Percentiles rank a stretch among this genome's conserved stretches.
These are phyloP conservation scores for Hippophae tibetana DNA, from an alignment of 306 rosid genomes.

Conservation along the genomic window DNA sequence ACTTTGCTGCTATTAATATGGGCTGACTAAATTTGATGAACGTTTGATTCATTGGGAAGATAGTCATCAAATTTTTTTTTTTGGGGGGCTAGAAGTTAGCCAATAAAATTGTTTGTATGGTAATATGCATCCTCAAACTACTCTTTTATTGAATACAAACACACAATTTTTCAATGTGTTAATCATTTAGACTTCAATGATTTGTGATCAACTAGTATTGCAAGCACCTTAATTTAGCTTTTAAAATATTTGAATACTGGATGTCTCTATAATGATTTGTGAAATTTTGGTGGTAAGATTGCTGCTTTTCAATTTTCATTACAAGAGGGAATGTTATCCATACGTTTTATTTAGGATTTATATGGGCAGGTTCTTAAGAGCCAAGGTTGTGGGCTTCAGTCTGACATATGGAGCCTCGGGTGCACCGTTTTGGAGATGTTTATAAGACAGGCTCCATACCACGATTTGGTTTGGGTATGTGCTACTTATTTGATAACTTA, in stretches of 20 bases:
- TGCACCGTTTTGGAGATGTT: constrained; percentile 96
- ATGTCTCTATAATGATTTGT: not conserved
- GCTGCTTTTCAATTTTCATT: not conserved
- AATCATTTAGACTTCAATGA: too few species aligned
- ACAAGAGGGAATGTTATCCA: not conserved
- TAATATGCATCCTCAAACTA: too few species aligned
- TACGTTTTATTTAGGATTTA: constrained; percentile 17
- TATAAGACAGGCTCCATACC: constrained; percentile 59
- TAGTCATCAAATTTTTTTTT: too few species aligned
- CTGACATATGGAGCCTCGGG: constrained; percentile 98
- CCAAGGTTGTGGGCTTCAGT: constrained; percentile 78
- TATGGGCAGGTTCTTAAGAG: constrained; percentile 65
- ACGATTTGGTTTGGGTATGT: constrained; percentile 54
- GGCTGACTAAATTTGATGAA: not conserved
- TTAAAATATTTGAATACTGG: too few species aligned
- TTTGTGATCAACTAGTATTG: too few species aligned
- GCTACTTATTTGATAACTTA: constrained; percentile 5
- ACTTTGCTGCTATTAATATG: constrained; percentile 4
- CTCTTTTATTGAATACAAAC: too few species aligned
- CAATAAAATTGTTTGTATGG: too few species aligned
- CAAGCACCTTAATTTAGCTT: too few species aligned
- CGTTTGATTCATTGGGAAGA: not conserved
- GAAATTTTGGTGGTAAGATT: not conserved
- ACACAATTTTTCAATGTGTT: too few species aligned
- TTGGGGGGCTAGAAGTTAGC: too few species aligned